Base-by-base conservation (phyloP, 768 basidiomycete species). In the Leucogyrophana mollusca region DNA sequence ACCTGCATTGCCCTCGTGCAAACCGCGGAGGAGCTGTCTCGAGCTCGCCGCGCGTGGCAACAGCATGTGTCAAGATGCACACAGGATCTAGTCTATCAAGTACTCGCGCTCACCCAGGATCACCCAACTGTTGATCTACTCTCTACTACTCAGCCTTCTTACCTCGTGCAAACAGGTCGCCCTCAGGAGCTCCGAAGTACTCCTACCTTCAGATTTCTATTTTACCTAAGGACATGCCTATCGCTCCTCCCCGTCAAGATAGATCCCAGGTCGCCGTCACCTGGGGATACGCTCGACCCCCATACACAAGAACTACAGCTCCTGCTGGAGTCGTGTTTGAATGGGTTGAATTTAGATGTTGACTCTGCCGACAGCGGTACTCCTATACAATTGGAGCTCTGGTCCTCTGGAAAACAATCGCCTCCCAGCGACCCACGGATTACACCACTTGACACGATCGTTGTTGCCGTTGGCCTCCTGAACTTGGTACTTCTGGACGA, bases 141-240 rank as follows among this genome's bases (percentile, higher is more conserved):
- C 11, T 92, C 91, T 17, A 81, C 87, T 24, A 89, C 83, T 23
- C 89, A 92, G 39, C 87, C 90, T 5, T 92, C 90, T 2, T 90
- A 81, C 58, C 74, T 94, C 25, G 80, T 94, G 20, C 90, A 90
- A 58, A 79, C 73, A 36, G 90, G 90, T 4, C 64, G 74, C 8
- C 85, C 89, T 7, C 78, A 85, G 37, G 60, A 72, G 27, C 60
- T 91, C 40, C 86, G 93, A 20, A 77, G 77, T 20, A 83, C 89
- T 51, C 66, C 77, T 0, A 73, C 77, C 1, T 93, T 92, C 73
- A 83, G 82, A 54, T 79, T 94, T 42, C 67, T 94, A 17, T 83
- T 87, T 50, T 85, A 91, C 56, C 73, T 95, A 21, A 83, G 93
- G 34, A 77, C 80, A 53, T 79, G 77, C 58, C 60, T 87, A 11